A percentile compares a stretch with the other conserved stretches of the same genome.
Conservation (phyloP, 306 rosid genomes). For the Leucaena leucocephala region DNA sequence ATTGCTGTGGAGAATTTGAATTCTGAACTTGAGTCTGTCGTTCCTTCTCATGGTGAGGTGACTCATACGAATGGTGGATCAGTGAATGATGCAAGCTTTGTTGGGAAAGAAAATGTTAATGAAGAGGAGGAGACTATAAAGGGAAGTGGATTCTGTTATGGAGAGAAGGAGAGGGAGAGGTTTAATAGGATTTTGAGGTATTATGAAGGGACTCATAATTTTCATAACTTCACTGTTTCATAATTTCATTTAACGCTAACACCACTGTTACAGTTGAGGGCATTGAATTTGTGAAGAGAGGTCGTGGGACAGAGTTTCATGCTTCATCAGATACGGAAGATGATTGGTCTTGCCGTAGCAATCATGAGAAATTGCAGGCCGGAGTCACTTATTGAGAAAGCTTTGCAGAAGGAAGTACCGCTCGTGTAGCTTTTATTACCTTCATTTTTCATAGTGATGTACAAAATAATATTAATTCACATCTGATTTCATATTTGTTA, state of each 20-base stretch:
- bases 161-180: slow-evolving; percentile 72
- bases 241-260: slow-evolving; percentile 69
- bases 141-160: slow-evolving; percentile 59
- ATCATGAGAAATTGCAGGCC: slow-evolving; percentile 81
- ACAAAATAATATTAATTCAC: slow-evolving; percentile 7
- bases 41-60: slow-evolving; percentile 32
- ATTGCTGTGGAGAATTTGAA: slow-evolving; percentile 33
- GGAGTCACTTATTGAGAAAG: slow-evolving; percentile 70
- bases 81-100: slow-evolving; percentile 31
- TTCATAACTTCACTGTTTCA: slow-evolving; percentile 94
- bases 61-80: slow-evolving; percentile 40
- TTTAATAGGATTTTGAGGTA: slow-evolving; percentile 70
- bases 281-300: slow-evolving; percentile 80
- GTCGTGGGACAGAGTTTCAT: slow-evolving; percentile 98
- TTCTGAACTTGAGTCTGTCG: slow-evolving; percentile 43
- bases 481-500: slow-evolving; percentile 11
- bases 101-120: slow-evolving; percentile 42
- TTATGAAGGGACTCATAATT: slow-evolving; percentile 87
- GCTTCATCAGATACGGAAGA: slow-evolving; percentile 96
- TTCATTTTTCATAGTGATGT: neutral
- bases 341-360: slow-evolving; percentile 95
- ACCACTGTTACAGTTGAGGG: slow-evolving; percentile 60
- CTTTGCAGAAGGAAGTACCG: slow-evolving; percentile 72
- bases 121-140: slow-evolving; percentile 42
- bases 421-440: slow-evolving; percentile 19